Base-by-base conservation (phyloP, 1,284 basidiomycete genomes). In the Xerocomus amazonicus region DNA sequence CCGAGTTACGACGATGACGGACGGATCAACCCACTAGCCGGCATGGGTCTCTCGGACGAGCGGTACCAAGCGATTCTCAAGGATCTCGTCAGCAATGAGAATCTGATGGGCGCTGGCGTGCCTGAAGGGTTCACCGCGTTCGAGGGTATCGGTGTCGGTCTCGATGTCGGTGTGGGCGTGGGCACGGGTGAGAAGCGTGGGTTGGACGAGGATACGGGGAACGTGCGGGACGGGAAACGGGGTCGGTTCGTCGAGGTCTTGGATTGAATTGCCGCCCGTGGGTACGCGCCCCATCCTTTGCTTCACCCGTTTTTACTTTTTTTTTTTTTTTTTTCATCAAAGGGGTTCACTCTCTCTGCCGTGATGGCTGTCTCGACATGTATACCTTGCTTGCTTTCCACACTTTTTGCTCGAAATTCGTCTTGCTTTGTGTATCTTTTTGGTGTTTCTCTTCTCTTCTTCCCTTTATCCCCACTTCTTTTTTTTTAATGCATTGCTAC, bases 1-100 rank as follows among this genome's bases (percentile, higher is more conserved):
- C 51, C 39, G n/a, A 59, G 59, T 16, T 72, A 68, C 26, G 74
- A 75, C 43, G 74, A 75, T 47, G 69, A 72, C 16, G 78, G 76
- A n/a, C 74, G 80, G 54, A 79, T 87, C 57, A 87, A 89, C 66
- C 83, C 84, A 12, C 73, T 89, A 16, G 83, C 82, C 19, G 84
- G 81, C 14, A 83, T 89, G 79, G 86, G 84, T 16, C 73, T 90
- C 32, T 80, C 83, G 16, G 85, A 89, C 58, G 86, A 90, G 63
- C 83, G 87, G 67, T 90, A 89, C 65, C 77, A 75, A 45, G 67
- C 76, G 57, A 87, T 90, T 49, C 62, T 90, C 56, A 80, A 81
- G 62, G 79, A 79, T 48, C 72, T 87, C 47, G 79, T 86, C 29
- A 77, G 71, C 60, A 79, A 76, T 33, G 82, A 84, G 58, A 72